phyloP scores from a whole-genome alignment of 2,329 filamentous ascomycete genomes.

The Penicillium hesseltinei region DNA sequence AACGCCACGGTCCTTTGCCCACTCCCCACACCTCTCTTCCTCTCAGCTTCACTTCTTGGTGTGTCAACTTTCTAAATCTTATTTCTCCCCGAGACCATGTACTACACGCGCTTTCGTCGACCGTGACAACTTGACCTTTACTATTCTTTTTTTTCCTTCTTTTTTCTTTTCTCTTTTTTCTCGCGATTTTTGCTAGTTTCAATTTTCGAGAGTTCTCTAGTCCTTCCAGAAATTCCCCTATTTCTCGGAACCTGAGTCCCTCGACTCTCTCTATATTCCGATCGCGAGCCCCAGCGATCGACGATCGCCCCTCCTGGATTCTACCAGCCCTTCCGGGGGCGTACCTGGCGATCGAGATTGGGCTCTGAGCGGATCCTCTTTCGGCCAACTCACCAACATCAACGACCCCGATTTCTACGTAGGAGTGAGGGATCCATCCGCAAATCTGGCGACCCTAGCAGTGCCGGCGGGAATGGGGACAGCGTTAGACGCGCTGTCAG shows the following conservation, averaged over 20 bases:
- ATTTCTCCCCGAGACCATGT: slow-evolving; percentile 19
- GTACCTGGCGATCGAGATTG: slow-evolving; percentile 51
- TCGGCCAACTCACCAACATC: slow-evolving; percentile 19
- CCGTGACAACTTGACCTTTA: slow-evolving; percentile 13
- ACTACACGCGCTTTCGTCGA: slow-evolving; percentile 19
- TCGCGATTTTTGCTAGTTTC: not conserved
- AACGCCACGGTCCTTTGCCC: slow-evolving; percentile 19
- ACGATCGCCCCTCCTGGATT: slow-evolving; percentile 51
- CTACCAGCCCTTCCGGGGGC: slow-evolving; percentile 46
- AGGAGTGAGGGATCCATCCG: slow-evolving; percentile 42
- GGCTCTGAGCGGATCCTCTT: slow-evolving; percentile 40
- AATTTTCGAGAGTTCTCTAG: not conserved
- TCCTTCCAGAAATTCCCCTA: not conserved
- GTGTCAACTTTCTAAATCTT: not conserved
- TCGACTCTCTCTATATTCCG: slow-evolving; percentile 16
- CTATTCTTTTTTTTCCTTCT: not conserved
- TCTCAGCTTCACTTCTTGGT: not conserved
- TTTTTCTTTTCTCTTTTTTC: not conserved
- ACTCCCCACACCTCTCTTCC: slow-evolving; percentile 5
- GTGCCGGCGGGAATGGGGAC: slow-evolving; percentile 63
- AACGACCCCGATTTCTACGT: slow-evolving; percentile 43
- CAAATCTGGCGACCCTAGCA: slow-evolving; percentile 63
- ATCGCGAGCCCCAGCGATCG: slow-evolving; percentile 35
- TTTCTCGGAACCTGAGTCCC: slow-evolving; percentile 8
- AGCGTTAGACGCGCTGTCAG: slow-evolving; percentile 59